Evolutionary conservation across 164 flowering plant species (phyloP).

Genomic region (Berberis thunbergii): DNA sequence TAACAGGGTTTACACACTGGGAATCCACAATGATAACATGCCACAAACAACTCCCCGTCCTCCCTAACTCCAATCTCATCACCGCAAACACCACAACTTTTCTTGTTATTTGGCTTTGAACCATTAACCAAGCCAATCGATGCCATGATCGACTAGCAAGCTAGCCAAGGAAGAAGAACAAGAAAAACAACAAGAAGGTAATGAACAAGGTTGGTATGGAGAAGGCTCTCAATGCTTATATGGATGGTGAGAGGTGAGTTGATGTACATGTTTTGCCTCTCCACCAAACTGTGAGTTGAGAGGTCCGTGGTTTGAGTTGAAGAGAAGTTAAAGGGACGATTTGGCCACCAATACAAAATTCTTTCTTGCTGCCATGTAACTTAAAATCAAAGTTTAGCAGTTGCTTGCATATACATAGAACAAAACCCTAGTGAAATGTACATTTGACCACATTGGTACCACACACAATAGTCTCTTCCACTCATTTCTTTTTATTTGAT

Average conservation of each 20-base stretch:
- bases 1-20: constrained; percentile 89
- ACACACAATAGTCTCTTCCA: no score
- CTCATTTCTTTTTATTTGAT: no score
- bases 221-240: constrained; percentile 7
- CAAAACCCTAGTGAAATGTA: not conserved
- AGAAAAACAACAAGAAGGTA: constrained; percentile 6
- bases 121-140: constrained; percentile 37
- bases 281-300: constrained; percentile 69
- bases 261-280: not conserved
- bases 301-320: constrained; percentile 76
- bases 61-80: constrained; percentile 66
- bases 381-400: not conserved
- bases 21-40: constrained; percentile 71
- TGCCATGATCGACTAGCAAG: constrained; percentile 17
- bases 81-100: constrained; percentile 66
- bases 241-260: constrained; percentile 10
- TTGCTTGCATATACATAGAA: not conserved
- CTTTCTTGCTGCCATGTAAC: not conserved
- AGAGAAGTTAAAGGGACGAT: constrained; percentile 40
- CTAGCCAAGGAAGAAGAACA: constrained; percentile 2
- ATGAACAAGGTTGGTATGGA: not conserved
- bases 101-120: constrained; percentile 36
- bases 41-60: constrained; percentile 56
- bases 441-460: no score
- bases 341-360: not conserved